Evolutionary conservation across 805 yeast genomes (phyloP), one percentile per base, ranked within the genome.

Genomic region (Hanseniaspora pseudoguilliermondii): DNA sequence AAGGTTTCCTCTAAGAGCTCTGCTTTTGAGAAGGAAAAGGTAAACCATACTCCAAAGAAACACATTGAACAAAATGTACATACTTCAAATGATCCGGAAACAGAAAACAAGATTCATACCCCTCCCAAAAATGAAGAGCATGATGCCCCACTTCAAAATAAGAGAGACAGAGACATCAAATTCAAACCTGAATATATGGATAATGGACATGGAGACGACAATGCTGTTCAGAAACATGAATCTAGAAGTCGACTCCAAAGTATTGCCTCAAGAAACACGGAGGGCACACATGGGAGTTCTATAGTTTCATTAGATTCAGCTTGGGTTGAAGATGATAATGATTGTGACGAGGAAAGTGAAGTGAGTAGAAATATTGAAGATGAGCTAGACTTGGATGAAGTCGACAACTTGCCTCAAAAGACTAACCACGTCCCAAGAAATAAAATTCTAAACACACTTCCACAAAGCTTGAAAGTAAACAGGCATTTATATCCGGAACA

Each of bases 401-500:
- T 47, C 16, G 43, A 40, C 15, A 18, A 44, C 20, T 25, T 35
- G 29, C 16, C 34, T 6, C 49, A 46, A 20, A 34, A 18, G 9
- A 27, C 44, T n/a, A 36, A 21, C 25, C 9, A 35, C 11, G 11
- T 20, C n/a, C 16, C 21, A 7, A 36, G 18, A 52, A 35, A 38
- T 5, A 54, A 51, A 5, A 36, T 16, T 6, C 25, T 36, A 10
- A 32, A 18, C 21, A 32, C 38, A 18, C 49, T 48, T 9, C 54
- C 53, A 43, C 57, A 46, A 41, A 48, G 34, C 5, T 13, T 57
- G 10, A 60, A 57, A 11, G 62, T 60, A 13, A 65, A 66, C 11
- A 64, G 65, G 35, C 65, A 60, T 20, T 61, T 39, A 13, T 68
- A 70, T 43, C 63, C 62, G 34, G 70, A 70, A 46, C 79, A 75